Percentiles rank a stretch among this genome's conserved stretches.
Conservation (phyloP, 2,329 filamentous ascomycete genomes). For the Cytospora mali region DNA sequence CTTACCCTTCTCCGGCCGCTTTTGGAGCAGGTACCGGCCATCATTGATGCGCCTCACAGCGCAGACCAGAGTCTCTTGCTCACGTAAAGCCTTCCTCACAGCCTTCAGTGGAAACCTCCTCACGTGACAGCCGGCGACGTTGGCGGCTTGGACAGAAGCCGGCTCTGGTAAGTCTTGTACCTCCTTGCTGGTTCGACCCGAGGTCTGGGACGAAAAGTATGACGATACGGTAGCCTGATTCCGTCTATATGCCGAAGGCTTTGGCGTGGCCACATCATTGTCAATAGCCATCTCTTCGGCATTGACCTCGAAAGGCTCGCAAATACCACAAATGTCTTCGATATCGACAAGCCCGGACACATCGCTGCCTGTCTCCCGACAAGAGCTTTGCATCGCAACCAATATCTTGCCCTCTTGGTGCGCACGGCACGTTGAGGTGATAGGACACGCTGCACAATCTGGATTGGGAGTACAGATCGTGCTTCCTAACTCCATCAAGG, state of each 20-base stretch:
- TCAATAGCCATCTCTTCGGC: slow-evolving; percentile 30
- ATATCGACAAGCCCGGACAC: slow-evolving; percentile 43
- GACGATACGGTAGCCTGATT: slow-evolving; percentile 41
- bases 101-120: slow-evolving; percentile 54
- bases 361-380: not conserved
- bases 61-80: slow-evolving; percentile 57
- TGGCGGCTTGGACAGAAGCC: slow-evolving; percentile 33
- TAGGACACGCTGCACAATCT: slow-evolving; percentile 55
- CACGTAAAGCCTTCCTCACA: slow-evolving; percentile 54
- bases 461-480: slow-evolving; percentile 64
- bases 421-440: slow-evolving; percentile 53
- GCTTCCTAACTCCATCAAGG: slow-evolving; percentile 66
- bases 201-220: slow-evolving; percentile 34
- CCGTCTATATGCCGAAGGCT: not conserved
- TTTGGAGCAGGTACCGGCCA: slow-evolving; percentile 50
- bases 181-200: slow-evolving; percentile 4
- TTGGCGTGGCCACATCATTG: slow-evolving; percentile 24
- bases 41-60: slow-evolving; percentile 47
- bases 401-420: slow-evolving; percentile 50
- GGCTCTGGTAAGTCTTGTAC: too few relatives aligned
- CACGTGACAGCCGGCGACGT: slow-evolving; percentile 48
- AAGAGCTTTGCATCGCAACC: slow-evolving; percentile 29
- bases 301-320: slow-evolving; percentile 48
- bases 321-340: slow-evolving; percentile 54
- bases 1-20: slow-evolving; percentile 51